These are phyloP conservation scores for Telopea speciosissima DNA, from an alignment of 177 flowering plant genomes.

Conservation along the genomic window DNA sequence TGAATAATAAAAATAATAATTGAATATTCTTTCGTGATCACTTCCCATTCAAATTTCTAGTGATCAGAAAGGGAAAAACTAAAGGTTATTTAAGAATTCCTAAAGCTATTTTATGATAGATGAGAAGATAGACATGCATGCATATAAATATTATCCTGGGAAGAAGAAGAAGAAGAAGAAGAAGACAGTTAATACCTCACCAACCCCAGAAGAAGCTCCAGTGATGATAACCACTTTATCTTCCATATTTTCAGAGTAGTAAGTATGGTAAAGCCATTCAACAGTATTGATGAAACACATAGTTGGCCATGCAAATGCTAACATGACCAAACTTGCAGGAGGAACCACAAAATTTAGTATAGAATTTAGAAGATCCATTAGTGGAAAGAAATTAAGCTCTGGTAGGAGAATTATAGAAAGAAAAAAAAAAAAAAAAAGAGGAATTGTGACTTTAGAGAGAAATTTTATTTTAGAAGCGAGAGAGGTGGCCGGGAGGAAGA, in stretches of 20 bases:
- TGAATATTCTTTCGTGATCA: no score
- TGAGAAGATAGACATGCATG: no score
- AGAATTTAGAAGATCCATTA: constrained; percentile 64
- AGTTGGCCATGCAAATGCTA: constrained; percentile 94
- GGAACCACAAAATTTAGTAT: constrained; percentile 70
- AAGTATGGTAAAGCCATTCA: constrained; percentile 47
- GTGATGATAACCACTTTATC: constrained; percentile 83
- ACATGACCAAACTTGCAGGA: constrained; percentile 75
- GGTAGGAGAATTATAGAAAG: not conserved
- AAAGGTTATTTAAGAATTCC: no score
- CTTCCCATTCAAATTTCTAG: no score
- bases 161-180: no score
- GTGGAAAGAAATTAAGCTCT: no score
- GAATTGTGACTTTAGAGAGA: not conserved
- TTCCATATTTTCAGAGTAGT: constrained; percentile 50
- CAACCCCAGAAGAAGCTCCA: constrained; percentile 93
- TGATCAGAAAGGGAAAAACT: no score
- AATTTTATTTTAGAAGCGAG: no score
- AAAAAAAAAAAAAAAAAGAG: not conserved
- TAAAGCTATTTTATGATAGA: no score
- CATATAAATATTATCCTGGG: no score
- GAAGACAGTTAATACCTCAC: no score
- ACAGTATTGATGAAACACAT: constrained; percentile 58
- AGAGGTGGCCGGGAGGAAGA: constrained; percentile 16
- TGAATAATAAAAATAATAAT: no score